These are phyloP conservation scores for Aspergillus clavatus DNA, from an alignment of 2,329 filamentous ascomycete species.

Conservation along the genomic window DNA sequence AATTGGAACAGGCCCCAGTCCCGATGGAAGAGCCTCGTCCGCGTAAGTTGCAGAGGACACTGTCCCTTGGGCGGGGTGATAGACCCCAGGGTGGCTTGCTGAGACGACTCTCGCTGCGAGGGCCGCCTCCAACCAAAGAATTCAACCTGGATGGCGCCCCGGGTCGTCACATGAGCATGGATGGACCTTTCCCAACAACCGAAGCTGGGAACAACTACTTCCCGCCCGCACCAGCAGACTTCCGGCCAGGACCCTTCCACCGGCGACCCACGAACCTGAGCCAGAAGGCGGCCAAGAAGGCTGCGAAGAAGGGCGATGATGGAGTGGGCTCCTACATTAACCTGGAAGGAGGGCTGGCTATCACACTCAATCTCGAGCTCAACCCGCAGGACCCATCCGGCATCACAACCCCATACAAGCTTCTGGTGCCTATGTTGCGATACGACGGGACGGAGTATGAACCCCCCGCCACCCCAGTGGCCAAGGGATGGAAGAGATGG, in stretches of 20 bases:
- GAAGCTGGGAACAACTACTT: slow-evolving; percentile 34
- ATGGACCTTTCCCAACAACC: slow-evolving; percentile 26
- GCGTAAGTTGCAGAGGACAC: slow-evolving; percentile 50
- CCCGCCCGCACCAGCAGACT: slow-evolving; percentile 18
- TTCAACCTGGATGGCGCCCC: slow-evolving; percentile 27
- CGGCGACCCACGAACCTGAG: slow-evolving; percentile 67
- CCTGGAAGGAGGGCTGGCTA: slow-evolving; percentile 76
- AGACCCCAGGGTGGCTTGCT: slow-evolving; percentile 40
- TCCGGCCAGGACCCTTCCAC: slow-evolving; percentile 51
- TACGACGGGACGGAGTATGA: slow-evolving; percentile 44
- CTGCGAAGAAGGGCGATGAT: slow-evolving; percentile 50
- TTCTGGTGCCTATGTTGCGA: slow-evolving; percentile 73
- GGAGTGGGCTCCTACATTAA: slow-evolving; percentile 59
- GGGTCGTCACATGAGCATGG: slow-evolving; percentile 33
- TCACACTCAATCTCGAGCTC: slow-evolving; percentile 85
- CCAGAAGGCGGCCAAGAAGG: slow-evolving; percentile 55
- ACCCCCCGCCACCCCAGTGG: slow-evolving; percentile 30
- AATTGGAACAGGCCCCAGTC: slow-evolving; percentile 39
- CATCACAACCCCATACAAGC: slow-evolving; percentile 78
- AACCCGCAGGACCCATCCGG: slow-evolving; percentile 79
- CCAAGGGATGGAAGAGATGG: slow-evolving; percentile 40
- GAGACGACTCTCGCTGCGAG: slow-evolving; percentile 45
- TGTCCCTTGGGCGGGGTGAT: slow-evolving; percentile 57
- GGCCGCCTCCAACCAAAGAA: slow-evolving; percentile 39
- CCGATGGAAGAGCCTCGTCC: slow-evolving; percentile 29